Conservation (phyloP, 73 alveolate genomes). For the Uronychia setigera region DNA sequence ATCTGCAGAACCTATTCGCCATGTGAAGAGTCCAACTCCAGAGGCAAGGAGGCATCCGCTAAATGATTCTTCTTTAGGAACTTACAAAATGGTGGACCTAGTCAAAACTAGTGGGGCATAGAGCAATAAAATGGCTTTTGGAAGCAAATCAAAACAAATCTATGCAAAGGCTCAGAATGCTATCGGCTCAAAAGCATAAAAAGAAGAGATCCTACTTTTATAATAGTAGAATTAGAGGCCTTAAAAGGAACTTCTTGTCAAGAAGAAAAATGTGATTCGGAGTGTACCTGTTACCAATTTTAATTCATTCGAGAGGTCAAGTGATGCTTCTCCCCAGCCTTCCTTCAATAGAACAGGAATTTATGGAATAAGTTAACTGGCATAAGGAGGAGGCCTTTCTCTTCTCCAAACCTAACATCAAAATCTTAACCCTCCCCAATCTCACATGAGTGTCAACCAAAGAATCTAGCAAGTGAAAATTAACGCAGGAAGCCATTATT, state of each 20-base stretch:
- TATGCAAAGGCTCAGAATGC: neutral
- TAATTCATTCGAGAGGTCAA: neutral
- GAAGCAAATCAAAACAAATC: neutral
- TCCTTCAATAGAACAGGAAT: neutral
- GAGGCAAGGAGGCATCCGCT: slow-evolving; percentile 1
- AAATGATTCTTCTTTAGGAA: neutral
- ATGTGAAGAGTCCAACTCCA: neutral
- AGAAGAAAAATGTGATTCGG: neutral
- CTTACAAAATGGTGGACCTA: neutral
- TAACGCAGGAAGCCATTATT: neutral
- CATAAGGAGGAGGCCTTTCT: no score
- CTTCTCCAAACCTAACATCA: no score
- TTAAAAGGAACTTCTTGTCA: neutral
- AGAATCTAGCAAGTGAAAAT: neutral
- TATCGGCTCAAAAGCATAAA: neutral
- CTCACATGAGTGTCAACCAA: no score
- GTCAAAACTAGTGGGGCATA: neutral
- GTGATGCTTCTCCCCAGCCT: neutral
- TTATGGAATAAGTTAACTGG: neutral
- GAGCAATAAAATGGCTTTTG: no score
- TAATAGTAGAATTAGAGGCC: neutral
- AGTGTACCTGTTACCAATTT: neutral
- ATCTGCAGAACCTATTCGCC: neutral
- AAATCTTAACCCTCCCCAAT: no score
- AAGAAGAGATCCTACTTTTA: neutral